Evolutionary conservation across 169 alveolate species (phyloP), one percentile per base, ranked within the genome.

Genomic region (Plasmodium cynomolgi): DNA sequence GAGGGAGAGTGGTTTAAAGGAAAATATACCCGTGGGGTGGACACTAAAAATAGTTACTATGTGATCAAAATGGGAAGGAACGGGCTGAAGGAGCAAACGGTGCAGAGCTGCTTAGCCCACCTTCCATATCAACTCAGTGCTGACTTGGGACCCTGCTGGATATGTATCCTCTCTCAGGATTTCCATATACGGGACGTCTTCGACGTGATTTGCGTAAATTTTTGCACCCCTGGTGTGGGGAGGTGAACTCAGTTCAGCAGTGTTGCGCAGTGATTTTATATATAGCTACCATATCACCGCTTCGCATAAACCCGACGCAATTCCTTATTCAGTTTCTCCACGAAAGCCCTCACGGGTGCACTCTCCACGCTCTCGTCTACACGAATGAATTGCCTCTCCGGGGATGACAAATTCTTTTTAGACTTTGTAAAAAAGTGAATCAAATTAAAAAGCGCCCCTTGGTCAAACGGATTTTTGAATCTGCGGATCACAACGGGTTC

Each of bases 381-480:
- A 4, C 47, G 44, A 37, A 88, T 88, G 50, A 56, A 88, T 26
- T 77, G 39, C n/a, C 47, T 26, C 81, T 88, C 34, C 50, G 31
- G 68, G 68, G 41, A 23, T 6, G 47, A 34, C 44, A 88, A 79
- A 23, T 80, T 23, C 1, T 39, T 26, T 17, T 88, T 88, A 15
- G 94, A 88, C 47, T 88, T 88, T 58, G 74, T 88, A 44, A 88
- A 80, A 79, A 88, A 88, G 20, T 88, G 23, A 58, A 88, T 15
- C 9, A 88, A 37, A 17, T 88, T 88, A 17, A 79, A 17, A 44
- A 29, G 44, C 0, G 29, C 73, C 17, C 94, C 94, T 23, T 41
- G 74, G 20, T 88, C 94, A 88, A 88, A 88, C n/a, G 94, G 94
- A 29, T 88, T 88, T 62, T 88, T 77, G 50, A 88, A 79, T 73